phyloP scores from a whole-genome alignment of 1,284 basidiomycete genomes.

The Porodaedalea pini region DNA sequence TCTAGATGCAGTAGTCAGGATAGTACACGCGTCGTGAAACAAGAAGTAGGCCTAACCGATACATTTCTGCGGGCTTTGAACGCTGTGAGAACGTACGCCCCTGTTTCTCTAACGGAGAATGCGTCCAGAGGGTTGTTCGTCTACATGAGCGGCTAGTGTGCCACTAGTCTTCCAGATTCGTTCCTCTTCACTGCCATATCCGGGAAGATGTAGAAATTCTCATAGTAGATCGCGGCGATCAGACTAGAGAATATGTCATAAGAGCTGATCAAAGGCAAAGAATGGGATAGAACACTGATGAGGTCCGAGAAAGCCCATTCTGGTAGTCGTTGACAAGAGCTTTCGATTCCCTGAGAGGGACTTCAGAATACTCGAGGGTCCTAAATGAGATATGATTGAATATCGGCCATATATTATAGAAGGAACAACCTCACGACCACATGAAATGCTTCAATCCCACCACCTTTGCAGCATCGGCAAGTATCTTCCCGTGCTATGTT shows the following conservation, averaged over 20 bases:
- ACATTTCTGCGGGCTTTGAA: conserved; percentile 19
- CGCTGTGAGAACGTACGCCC: conserved; percentile 14
- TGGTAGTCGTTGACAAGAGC: conserved; percentile 27
- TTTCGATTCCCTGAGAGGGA: conserved; percentile 28
- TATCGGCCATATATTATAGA: conserved; percentile 20
- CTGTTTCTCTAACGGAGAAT: conserved; percentile 7
- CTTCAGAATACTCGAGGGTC: too few species aligned
- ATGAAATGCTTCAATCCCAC: conserved; percentile 30
- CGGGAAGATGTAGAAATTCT: conserved; percentile 22
- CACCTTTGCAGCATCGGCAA: conserved; percentile 30
- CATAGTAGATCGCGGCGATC: conserved; percentile 24
- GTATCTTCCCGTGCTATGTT: conserved; percentile 27
- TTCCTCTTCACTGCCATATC: not conserved
- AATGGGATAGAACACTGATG: conserved; percentile 14
- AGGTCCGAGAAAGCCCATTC: conserved; percentile 24
- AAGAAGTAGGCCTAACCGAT: conserved; percentile 4
- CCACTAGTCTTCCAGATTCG: conserved; percentile 1
- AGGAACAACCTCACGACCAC: conserved; percentile 25
- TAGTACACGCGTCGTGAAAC: too few species aligned
- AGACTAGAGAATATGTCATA: conserved; percentile 9
- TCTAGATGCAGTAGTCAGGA: too few species aligned
- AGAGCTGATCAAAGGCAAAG: not conserved
- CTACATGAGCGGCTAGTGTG: conserved; percentile 1
- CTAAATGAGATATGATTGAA: not conserved
- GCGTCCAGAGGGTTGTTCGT: conserved; percentile 3